These are phyloP conservation scores for Barbatosphaeria neglecta DNA, from an alignment of 495 filamentous ascomycete genomes.

Conservation along the genomic window DNA sequence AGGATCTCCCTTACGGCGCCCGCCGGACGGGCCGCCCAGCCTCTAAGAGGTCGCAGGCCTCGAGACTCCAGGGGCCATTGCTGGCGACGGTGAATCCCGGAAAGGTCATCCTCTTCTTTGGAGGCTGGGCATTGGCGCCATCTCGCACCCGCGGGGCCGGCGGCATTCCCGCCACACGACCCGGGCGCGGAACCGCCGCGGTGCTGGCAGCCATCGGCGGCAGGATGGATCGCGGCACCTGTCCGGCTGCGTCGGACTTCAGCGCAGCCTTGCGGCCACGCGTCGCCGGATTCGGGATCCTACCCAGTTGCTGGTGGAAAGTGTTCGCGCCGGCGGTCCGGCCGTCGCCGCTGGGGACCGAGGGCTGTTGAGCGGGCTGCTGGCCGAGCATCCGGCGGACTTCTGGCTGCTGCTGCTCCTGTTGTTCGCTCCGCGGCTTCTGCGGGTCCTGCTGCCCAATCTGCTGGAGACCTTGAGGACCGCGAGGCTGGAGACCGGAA, in stretches of 20 bases:
- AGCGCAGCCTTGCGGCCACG: constrained; percentile 38
- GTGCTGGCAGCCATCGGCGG: constrained; percentile 16
- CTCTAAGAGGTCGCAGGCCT: constrained; percentile 39
- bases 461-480: too few species aligned
- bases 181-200: not conserved
- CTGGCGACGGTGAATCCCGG: constrained; percentile 28
- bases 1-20: not conserved
- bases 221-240: constrained; percentile 26
- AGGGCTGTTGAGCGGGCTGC: too few species aligned
- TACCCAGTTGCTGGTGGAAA: too few species aligned
- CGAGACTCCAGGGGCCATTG: constrained; percentile 40
- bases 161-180: constrained; percentile 1
- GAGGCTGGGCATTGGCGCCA: constrained; percentile 7
- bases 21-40: constrained; percentile 21
- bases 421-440: too few species aligned
- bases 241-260: constrained; percentile 34
- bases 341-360: too few species aligned
- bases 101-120: constrained; percentile 15
- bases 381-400: too few species aligned
- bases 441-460: too few species aligned
- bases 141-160: constrained; percentile 1
- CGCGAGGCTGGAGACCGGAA: too few species aligned
- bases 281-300: constrained; percentile 32
- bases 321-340: too few species aligned
- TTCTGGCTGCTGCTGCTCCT: too few species aligned